Evolutionary conservation across 2,329 filamentous ascomycete genomes (phyloP).

Genomic region (Ceratocystis albifundus): DNA sequence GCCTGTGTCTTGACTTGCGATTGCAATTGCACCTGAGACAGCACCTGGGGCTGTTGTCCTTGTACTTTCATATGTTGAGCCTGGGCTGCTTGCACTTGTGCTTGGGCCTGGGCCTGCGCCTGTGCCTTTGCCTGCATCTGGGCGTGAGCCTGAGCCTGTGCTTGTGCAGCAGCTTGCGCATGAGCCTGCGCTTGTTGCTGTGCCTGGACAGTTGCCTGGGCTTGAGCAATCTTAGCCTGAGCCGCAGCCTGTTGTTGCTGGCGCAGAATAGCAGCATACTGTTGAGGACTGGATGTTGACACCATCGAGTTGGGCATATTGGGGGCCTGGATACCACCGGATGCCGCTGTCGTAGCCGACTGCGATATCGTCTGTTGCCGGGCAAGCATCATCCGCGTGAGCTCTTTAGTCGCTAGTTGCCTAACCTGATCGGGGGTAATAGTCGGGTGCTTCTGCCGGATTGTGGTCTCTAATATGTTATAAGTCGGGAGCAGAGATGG

Average conservation of each 20-base stretch:
- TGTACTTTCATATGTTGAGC: constrained; percentile 17
- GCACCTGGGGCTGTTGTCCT: neutral
- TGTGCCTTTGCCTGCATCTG: constrained; percentile 25
- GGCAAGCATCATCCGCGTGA: constrained; percentile 38
- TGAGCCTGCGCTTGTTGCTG: constrained; percentile 26
- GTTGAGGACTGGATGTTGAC: constrained; percentile 43
- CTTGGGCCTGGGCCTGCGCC: constrained; percentile 27
- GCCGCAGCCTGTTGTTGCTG: constrained; percentile 36
- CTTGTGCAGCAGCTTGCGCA: constrained; percentile 31
- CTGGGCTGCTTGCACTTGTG: constrained; percentile 14
- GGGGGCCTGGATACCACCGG: constrained; percentile 39
- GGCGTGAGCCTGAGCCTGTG: constrained; percentile 27
- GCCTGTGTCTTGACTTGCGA: constrained; percentile 16
- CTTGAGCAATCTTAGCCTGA: constrained; percentile 29
- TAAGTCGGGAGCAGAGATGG: constrained; percentile 26
- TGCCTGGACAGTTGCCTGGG: constrained; percentile 23
- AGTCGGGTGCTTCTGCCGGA: constrained; percentile 41
- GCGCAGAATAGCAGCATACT: constrained; percentile 47
- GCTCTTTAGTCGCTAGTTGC: constrained; percentile 41
- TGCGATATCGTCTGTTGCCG: constrained; percentile 36
- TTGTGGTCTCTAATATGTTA: constrained; percentile 41
- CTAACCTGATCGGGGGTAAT: constrained; percentile 40
- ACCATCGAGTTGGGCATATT: constrained; percentile 40
- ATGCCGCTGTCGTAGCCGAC: constrained; percentile 45
- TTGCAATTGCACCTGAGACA: constrained; percentile 28